These are phyloP conservation scores for Talaromyces sp. DNA, from an alignment of 2,329 filamentous ascomycete species.

Conservation along the genomic window DNA sequence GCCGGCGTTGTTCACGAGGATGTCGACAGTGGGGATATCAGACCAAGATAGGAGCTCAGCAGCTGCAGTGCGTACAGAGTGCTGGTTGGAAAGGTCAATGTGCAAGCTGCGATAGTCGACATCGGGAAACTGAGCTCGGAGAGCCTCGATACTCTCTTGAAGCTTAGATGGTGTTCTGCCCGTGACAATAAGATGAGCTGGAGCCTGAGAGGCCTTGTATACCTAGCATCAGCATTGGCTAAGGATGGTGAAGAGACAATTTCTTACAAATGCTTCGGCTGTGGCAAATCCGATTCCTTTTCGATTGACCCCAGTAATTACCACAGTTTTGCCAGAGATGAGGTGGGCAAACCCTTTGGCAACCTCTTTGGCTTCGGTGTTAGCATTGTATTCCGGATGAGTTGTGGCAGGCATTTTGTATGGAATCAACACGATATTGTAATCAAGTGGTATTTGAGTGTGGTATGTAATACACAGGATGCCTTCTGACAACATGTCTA, in stretches of 20 bases:
- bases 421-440: neutral
- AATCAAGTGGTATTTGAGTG: neutral
- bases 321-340: constrained; percentile 27
- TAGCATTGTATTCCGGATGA: constrained; percentile 27
- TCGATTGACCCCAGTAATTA: constrained; percentile 4
- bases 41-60: constrained; percentile 21
- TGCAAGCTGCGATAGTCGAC: constrained; percentile 19
- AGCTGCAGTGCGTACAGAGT: constrained; percentile 27
- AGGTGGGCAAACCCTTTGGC: constrained; percentile 29
- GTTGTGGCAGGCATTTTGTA: constrained; percentile 20
- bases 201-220: constrained; percentile 17
- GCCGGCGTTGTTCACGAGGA: constrained; percentile 42
- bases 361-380: constrained; percentile 37
- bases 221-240: neutral
- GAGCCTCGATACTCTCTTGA: constrained; percentile 10
- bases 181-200: constrained; percentile 10
- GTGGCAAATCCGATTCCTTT: constrained; percentile 3
- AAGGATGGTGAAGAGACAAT: neutral
- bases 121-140: constrained; percentile 10
- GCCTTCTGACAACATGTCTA: neutral
- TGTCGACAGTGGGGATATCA: constrained; percentile 28
- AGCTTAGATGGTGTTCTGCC: constrained; percentile 11
- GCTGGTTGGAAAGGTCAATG: constrained; percentile 30
- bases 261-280: constrained; percentile 8
- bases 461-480: neutral